A percentile compares a stretch with the other conserved stretches of the same genome.
Conservation (phyloP, 345 rosid genomes). For the Rhizophora mangle region DNA sequence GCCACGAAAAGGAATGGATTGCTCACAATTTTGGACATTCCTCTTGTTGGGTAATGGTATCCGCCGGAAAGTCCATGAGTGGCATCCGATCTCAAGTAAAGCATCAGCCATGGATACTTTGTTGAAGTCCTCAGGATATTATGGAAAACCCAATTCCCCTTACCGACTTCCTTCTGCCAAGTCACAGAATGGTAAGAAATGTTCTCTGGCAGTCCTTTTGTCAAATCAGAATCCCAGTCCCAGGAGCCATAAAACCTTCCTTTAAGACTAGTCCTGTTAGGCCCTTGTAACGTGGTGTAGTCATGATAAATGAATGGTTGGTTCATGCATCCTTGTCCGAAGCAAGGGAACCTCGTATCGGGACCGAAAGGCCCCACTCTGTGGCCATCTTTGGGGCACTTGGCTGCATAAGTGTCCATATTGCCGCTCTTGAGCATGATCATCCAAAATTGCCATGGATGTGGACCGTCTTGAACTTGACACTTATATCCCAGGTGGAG, state of each 20-base stretch:
- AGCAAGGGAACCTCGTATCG: conserved; percentile 58
- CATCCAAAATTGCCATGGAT: conserved; percentile 95
- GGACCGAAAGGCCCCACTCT: conserved; percentile 45
- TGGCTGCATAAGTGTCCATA: conserved; percentile 54
- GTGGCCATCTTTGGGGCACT: conserved; percentile 69
- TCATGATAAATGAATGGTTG: conserved; percentile 61
- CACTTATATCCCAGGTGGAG: conserved; percentile 65
- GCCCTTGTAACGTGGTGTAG: conserved; percentile 39
- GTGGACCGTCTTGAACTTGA: conserved; percentile 52
- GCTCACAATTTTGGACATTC: conserved; percentile 31
- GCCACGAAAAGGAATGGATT: neutral
- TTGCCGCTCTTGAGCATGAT: conserved; percentile 90
- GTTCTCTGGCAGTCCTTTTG: conserved; percentile 4
- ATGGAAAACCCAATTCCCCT: conserved; percentile 29
- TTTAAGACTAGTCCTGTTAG: conserved; percentile 40
- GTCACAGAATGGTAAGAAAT: conserved; percentile 21
- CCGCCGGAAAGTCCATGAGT: conserved; percentile 24
- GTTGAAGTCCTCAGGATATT: conserved; percentile 25
- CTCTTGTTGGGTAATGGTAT: conserved; percentile 28
- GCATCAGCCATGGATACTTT: conserved; percentile 34
- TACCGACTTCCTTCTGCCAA: conserved; percentile 22
- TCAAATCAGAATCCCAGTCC: conserved; percentile 43
- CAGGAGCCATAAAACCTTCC: conserved; percentile 82
- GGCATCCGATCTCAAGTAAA: conserved; percentile 34
- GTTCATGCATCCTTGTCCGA: conserved; percentile 80